A percentile compares a stretch with the other conserved stretches of the same genome.
Conservation (phyloP, 78 protist genomes). For the Paratrimastix pyriformis region DNA sequence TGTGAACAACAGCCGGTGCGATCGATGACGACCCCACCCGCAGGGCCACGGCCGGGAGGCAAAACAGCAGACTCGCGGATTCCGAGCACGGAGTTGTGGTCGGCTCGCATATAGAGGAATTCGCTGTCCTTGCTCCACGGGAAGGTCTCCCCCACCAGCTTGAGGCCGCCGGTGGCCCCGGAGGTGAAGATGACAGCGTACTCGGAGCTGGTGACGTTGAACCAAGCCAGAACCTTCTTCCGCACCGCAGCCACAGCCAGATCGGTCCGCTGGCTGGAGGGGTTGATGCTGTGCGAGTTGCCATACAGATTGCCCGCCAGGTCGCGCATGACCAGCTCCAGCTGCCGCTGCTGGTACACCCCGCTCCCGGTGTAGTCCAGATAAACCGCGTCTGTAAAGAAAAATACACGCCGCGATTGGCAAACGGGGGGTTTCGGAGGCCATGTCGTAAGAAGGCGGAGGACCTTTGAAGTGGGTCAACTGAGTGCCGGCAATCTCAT, state of each 20-base stretch:
- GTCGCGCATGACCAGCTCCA: constrained; percentile 10
- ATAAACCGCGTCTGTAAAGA: constrained; percentile 5
- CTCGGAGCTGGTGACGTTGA: constrained; percentile 44
- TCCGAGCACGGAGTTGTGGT: constrained; percentile 60
- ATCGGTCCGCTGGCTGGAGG: constrained; percentile 25
- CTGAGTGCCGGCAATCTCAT: not conserved
- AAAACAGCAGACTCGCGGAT: constrained; percentile 38
- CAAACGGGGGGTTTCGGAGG: not conserved
- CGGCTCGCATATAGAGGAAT: constrained; percentile 31
- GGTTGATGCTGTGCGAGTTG: constrained; percentile 33
- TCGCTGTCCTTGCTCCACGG: constrained; percentile 40
- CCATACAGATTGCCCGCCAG: constrained; percentile 24
- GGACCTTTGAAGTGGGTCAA: not conserved
- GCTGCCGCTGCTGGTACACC: not conserved
- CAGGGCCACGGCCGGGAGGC: too few species aligned
- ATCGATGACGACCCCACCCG: not conserved
- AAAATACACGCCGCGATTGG: not conserved
- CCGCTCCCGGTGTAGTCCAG: constrained; percentile 39
- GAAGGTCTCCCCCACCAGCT: constrained; percentile 63
- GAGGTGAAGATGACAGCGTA: constrained; percentile 69
- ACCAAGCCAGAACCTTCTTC: constrained; percentile 24
- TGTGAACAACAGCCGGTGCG: not conserved
- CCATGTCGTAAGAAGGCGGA: not conserved
- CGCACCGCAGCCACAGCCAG: constrained; percentile 12
- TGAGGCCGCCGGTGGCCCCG: constrained; percentile 60